Base-by-base conservation (phyloP, 1,284 basidiomycete genomes). In the Rhodofomes roseus region DNA sequence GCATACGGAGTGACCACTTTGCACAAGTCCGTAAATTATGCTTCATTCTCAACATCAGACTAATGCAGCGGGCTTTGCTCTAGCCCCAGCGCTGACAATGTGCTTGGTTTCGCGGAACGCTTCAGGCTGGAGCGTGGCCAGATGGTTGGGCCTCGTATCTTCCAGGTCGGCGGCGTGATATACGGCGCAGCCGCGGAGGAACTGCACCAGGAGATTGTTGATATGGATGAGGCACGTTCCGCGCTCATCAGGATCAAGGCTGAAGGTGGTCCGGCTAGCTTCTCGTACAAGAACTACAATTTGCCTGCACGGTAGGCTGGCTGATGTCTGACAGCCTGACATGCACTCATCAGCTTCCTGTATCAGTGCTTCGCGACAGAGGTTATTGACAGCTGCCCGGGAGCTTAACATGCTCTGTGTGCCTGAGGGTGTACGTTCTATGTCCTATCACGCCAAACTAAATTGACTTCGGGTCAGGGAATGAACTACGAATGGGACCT, bases 211-310 rank as follows among this genome's bases (percentile, higher is more conserved):
- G 84, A 86, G 62, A 84, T 89, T 59, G 81, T 79, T 16, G 82
- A 82, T 57, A 74, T 81, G 62, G 77, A 73, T 8, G 86, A 90
- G 68, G 88, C 88, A 2, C 73, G 75, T 59, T 84, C 86, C 57
- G 86, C 87, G 0, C 75, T 90, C 23, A 71, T 80, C 4, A 79
- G 88, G 56, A 84, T 90, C 68, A 88, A 88, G 64, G 85, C 76
- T 2, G 88, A 90, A 67, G 88, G 86, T 44, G 88, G 88, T 1
- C 80, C 83, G 11, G 80, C 82, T 0, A 82, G 80, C 62, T 86
- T 85, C 65, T 89, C 87, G 12, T 90, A 90, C 69, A 90, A 90
- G 74, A 90, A 89, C 63, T 90, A 90, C 66, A 85, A 88, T 60
- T 67, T 86, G 16, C 87, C 88, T 20, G 82, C 81, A 25, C 79